Percentiles rank a stretch among this genome's conserved stretches.
Evolutionary conservation across 1,284 basidiomycete genomes (phyloP).

Genomic region (Papiliotrema fonsecae): DNA sequence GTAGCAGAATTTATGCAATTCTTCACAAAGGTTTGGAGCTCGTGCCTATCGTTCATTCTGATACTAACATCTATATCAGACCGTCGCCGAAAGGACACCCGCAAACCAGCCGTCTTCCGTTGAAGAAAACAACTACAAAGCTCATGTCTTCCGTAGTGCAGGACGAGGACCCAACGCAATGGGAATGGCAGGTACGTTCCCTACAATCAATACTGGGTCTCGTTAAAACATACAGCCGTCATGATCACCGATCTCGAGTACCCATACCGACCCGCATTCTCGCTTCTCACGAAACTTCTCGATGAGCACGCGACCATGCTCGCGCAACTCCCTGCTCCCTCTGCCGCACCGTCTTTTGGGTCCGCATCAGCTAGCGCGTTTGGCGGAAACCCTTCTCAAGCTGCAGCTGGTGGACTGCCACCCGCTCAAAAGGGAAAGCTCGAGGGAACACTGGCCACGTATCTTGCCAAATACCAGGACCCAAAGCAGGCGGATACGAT

Average conservation of each 20-base stretch:
- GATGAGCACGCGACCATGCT: constrained; percentile 81
- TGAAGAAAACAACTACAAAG: constrained; percentile 90
- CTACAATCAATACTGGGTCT: background rate
- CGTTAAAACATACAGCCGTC: constrained; percentile 57
- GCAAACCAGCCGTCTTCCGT: constrained; percentile 86
- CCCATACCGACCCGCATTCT: constrained; percentile 93
- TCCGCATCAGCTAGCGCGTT: constrained; percentile 41
- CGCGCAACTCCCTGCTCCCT: constrained; percentile 52
- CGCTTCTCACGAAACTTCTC: constrained; percentile 85
- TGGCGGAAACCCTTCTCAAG: constrained; percentile 45
- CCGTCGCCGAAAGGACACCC: constrained; percentile 83
- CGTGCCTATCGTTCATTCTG: background rate
- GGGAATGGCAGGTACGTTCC: constrained; percentile 59
- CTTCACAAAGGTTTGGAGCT: constrained; percentile 59
- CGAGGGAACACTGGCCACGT: constrained; percentile 62
- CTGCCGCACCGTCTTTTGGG: constrained; percentile 35
- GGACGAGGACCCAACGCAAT: constrained; percentile 34
- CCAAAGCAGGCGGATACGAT: constrained; percentile 97
- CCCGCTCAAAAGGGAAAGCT: constrained; percentile 50
- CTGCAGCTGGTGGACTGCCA: constrained; percentile 42
- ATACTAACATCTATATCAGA: constrained; percentile 49
- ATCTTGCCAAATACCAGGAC: constrained; percentile 93
- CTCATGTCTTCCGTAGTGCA: constrained; percentile 71
- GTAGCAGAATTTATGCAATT: constrained; percentile 86
- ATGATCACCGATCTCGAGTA: constrained; percentile 95